phyloP scores from a whole-genome alignment of 441 rosid genomes.

The Populus trichocarpa region DNA sequence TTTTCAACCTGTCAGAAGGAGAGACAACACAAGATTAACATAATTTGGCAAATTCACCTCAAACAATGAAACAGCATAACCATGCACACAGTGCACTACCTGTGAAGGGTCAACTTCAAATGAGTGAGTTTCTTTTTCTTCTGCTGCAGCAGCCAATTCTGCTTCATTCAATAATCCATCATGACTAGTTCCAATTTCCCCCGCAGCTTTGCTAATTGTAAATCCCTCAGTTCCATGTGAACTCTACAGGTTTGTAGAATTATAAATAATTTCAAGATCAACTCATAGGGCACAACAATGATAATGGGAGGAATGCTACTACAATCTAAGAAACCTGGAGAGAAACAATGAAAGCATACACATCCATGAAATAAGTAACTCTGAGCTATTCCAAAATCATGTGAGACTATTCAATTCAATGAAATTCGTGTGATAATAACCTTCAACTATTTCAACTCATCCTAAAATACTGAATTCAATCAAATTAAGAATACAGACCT shows the following conservation, averaged over 20 bases:
- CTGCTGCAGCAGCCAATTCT: conserved; percentile 86
- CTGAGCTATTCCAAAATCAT: neutral
- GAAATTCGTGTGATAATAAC: neutral
- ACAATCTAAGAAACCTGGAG: neutral
- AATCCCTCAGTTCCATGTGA: conserved; percentile 57
- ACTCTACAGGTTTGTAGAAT: conserved; percentile 31
- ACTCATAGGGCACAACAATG: neutral
- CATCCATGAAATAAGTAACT: neutral
- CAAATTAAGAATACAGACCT: conserved; percentile 45
- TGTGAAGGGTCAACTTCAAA: conserved; percentile 88
- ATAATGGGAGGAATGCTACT: neutral
- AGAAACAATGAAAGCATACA: neutral
- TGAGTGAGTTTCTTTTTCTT: conserved; percentile 90
- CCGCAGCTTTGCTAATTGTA: conserved; percentile 61
- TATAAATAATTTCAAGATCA: conserved; percentile 1
- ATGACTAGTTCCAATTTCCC: conserved; percentile 63
- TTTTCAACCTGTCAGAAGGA: conserved; percentile 69
- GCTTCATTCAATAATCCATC: conserved; percentile 77
- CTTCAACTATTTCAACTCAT: neutral
- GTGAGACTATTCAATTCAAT: neutral
- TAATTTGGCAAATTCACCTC: neutral
- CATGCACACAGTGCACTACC: conserved; percentile 29
- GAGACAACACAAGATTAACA: conserved; percentile 1
- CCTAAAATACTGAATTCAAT: neutral
- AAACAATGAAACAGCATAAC: neutral